phyloP scores from a whole-genome alignment of 2,329 filamentous ascomycete genomes.

The Penicillium janthinellum region DNA sequence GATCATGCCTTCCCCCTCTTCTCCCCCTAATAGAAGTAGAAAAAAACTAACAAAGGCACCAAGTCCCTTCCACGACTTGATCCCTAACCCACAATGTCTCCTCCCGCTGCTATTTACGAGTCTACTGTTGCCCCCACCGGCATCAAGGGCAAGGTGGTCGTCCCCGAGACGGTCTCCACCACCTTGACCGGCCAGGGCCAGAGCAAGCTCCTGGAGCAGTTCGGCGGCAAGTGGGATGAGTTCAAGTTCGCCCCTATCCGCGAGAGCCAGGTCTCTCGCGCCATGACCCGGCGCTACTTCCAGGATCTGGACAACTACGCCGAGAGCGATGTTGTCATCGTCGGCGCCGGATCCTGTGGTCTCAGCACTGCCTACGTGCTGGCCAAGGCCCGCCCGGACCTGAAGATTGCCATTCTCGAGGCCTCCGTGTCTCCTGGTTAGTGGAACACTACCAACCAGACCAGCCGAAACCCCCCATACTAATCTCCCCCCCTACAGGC shows the following conservation, averaged over 20 bases:
- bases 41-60: conserved; percentile 40
- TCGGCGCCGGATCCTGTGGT: conserved; percentile 87
- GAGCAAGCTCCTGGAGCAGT: conserved; percentile 62
- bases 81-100: conserved; percentile 67
- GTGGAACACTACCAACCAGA: conserved; percentile 9
- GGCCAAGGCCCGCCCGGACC: conserved; percentile 78
- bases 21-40: conserved; percentile 42
- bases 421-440: conserved; percentile 75
- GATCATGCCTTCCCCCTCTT: conserved; percentile 78
- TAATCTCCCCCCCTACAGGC: conserved; percentile 47
- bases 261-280: conserved; percentile 87
- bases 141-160: conserved; percentile 49
- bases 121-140: conserved; percentile 41
- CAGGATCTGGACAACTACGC: conserved; percentile 83
- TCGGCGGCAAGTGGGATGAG: conserved; percentile 75
- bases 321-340: conserved; percentile 91
- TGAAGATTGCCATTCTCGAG: conserved; percentile 90
- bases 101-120: conserved; percentile 69
- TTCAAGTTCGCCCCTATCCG: conserved; percentile 87
- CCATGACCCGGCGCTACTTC: conserved; percentile 94
- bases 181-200: conserved; percentile 42
- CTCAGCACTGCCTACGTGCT: conserved; percentile 83
- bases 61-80: conserved; percentile 29
- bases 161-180: conserved; percentile 47
- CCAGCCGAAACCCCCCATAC: not conserved